Conservation (phyloP, 75 land plant species). For the Chamaecyparis obtusa region DNA sequence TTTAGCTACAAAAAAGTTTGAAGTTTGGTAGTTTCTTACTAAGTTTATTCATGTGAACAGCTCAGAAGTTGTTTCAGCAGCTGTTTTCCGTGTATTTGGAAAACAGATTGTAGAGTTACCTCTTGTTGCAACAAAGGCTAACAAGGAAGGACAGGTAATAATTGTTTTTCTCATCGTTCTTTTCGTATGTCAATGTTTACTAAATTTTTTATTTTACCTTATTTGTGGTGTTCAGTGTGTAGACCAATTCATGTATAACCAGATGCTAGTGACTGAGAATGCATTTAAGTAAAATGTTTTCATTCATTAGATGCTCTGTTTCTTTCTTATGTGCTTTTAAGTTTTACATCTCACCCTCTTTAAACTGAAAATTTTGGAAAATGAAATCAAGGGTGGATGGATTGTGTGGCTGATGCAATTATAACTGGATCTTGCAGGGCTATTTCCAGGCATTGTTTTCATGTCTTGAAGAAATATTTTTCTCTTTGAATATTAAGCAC, state of each 20-base stretch:
- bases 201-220: not conserved
- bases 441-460: constrained; percentile 70
- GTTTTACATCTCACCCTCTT: not conserved
- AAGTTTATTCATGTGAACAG: constrained; percentile 25
- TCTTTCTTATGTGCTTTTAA: not conserved
- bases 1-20: not conserved
- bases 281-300: not conserved
- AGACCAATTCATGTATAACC: not conserved
- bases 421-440: constrained; percentile 41
- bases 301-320: not conserved
- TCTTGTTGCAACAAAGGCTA: constrained; percentile 68
- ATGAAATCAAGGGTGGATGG: not conserved
- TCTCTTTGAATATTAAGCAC: constrained; percentile 48
- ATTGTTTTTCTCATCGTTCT: not conserved
- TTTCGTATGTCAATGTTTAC: not conserved
- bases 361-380: not conserved
- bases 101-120: constrained; percentile 76
- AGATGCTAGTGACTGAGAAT: not conserved
- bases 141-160: constrained; percentile 68
- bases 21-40: not conserved
- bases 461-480: constrained; percentile 67
- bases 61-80: constrained; percentile 71
- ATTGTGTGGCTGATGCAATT: not conserved
- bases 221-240: not conserved
- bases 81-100: constrained; percentile 77